Conservation (phyloP, 208 protist genomes). For the Tritrichomonas foetus region DNA sequence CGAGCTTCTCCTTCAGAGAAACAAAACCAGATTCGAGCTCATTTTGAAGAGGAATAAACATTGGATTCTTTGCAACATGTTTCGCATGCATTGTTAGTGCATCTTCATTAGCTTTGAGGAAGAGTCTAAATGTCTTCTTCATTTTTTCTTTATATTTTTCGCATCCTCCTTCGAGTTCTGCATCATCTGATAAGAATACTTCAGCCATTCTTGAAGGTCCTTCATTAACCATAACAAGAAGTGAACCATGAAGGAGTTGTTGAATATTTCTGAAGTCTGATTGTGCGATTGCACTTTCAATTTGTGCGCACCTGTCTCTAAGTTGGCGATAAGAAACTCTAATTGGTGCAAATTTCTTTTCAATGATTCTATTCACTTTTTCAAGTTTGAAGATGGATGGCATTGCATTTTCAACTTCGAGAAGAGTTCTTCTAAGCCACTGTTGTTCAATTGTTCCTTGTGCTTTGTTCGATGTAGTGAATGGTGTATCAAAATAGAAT, state of each 20-base stretch:
- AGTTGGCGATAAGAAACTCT: not conserved
- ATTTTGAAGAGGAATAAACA: not conserved
- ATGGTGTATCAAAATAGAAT: slow-evolving; percentile 10
- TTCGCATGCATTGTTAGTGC: not conserved
- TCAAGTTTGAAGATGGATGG: not conserved
- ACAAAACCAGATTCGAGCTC: slow-evolving; percentile 8
- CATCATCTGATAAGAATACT: not conserved
- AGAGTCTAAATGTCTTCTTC: not conserved
- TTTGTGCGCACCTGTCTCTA: not conserved
- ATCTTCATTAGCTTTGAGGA: not conserved
- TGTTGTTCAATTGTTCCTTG: not conserved
- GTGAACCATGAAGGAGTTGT: not conserved
- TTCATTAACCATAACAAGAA: not conserved
- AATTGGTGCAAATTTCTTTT: not conserved
- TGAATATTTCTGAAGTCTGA: not conserved
- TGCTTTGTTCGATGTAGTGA: not conserved
- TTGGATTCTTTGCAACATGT: not conserved
- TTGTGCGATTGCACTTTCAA: not conserved
- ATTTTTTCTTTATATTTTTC: not conserved
- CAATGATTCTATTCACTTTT: not conserved
- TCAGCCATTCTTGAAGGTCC: not conserved
- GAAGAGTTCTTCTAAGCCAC: not conserved
- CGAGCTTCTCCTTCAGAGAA: not conserved
- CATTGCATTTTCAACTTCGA: not conserved
- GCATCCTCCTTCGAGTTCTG: not conserved